phyloP scores from a whole-genome alignment of 2,329 filamentous ascomycete species.

The Pyricularia sp. region DNA sequence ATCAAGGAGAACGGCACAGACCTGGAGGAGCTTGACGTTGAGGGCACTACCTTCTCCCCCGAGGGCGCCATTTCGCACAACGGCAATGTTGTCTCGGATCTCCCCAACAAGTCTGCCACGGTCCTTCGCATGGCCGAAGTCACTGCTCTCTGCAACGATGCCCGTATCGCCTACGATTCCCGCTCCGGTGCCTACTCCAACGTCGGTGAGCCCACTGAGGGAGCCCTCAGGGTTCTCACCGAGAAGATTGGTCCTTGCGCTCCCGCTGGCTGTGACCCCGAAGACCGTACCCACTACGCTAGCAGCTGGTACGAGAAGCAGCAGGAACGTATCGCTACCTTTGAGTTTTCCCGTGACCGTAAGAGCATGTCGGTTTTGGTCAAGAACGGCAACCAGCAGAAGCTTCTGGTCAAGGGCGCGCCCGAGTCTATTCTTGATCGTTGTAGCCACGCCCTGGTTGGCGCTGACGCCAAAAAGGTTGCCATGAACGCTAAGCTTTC shows the following conservation, averaged over 20 bases:
- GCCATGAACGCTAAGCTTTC: slow-evolving; percentile 60
- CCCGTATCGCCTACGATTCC: slow-evolving; percentile 71
- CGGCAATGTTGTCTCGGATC: slow-evolving; percentile 59
- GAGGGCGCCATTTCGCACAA: slow-evolving; percentile 62
- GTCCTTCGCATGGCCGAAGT: slow-evolving; percentile 69
- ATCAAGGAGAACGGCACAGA: slow-evolving; percentile 63
- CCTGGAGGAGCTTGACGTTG: slow-evolving; percentile 78
- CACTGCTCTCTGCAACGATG: slow-evolving; percentile 78
- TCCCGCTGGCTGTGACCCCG: slow-evolving; percentile 36
- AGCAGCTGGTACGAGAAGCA: slow-evolving; percentile 77
- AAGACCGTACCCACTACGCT: slow-evolving; percentile 66
- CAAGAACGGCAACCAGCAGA: slow-evolving; percentile 58
- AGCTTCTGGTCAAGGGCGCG: slow-evolving; percentile 90
- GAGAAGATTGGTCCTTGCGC: slow-evolving; percentile 91
- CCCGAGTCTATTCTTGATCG: slow-evolving; percentile 91
- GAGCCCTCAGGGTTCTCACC: slow-evolving; percentile 77
- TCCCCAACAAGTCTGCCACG: slow-evolving; percentile 64
- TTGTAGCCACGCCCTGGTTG: slow-evolving; percentile 74
- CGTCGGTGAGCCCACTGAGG: slow-evolving; percentile 92
- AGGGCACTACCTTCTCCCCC: slow-evolving; percentile 88
- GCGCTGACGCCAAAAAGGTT: slow-evolving; percentile 68
- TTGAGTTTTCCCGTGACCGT: slow-evolving; percentile 92
- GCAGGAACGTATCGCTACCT: slow-evolving; percentile 71
- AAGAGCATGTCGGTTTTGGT: slow-evolving; percentile 99
- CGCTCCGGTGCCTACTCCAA: slow-evolving; percentile 67